Evolutionary conservation across 2,329 filamentous ascomycete species (phyloP).

Genomic region (Neodidymelliopsis sp.): DNA sequence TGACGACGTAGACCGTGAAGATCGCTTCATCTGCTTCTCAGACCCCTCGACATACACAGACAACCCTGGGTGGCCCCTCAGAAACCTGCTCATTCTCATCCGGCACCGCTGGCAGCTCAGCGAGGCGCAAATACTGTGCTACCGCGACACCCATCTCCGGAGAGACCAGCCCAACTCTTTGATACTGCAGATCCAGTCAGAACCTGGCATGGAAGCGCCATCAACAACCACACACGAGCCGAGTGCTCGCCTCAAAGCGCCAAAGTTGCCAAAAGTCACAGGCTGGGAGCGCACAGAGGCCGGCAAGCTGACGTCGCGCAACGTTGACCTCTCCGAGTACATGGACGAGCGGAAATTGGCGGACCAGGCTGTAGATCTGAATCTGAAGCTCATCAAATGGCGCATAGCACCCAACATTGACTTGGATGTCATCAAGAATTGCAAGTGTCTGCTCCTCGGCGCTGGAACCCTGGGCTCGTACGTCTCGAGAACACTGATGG

Average conservation of each 20-base stretch:
- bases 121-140: conserved; percentile 85
- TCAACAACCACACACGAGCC: conserved; percentile 14
- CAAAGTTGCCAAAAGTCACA: conserved; percentile 83
- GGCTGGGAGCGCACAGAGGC: conserved; percentile 90
- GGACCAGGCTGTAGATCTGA: conserved; percentile 93
- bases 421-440: conserved; percentile 86
- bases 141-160: conserved; percentile 80
- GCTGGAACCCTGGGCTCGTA: conserved; percentile 94
- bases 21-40: conserved; percentile 85
- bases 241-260: conserved; percentile 36
- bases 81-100: conserved; percentile 86
- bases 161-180: conserved; percentile 84
- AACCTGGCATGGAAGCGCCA: conserved; percentile 20
- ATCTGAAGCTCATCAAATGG: conserved; percentile 99
- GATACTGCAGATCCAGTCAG: conserved; percentile 63
- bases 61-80: conserved; percentile 89
- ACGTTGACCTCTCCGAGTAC: conserved; percentile 86
- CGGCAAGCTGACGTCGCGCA: conserved; percentile 78
- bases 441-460: conserved; percentile 88
- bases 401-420: conserved; percentile 88
- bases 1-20: conserved; percentile 70
- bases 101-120: conserved; percentile 80
- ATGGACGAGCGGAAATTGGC: conserved; percentile 90
- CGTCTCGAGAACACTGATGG: conserved; percentile 88
- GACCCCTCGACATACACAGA: conserved; percentile 91